Evolutionary conservation across 352 stramenopile genomes (phyloP), one percentile per base, ranked within the genome.

Genomic region (Globisporangium iwayamae): DNA sequence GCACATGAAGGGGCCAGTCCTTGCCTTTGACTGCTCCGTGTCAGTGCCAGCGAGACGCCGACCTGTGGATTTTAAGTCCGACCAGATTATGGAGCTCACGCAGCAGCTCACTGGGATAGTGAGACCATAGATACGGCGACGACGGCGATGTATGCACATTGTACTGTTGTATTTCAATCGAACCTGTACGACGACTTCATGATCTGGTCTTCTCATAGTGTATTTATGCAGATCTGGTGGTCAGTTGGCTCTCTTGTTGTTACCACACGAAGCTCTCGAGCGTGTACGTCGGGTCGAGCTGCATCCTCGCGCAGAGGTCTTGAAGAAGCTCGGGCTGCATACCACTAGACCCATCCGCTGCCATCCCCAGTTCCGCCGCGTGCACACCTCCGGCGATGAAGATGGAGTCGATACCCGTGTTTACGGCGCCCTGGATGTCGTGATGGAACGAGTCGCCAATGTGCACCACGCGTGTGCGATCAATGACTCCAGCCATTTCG

Each of bases 361-460:
- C n/a, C 20, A 58, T 53, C 2, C n/a, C 39, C 16, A 90, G 53
- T 47, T 81, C 79, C 28, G 82, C 63, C 28, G 72, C 74, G 53
- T 91, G 82, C 43, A 91, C 75, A 48, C 82, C 82, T 13, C 66
- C 71, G 5, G 73, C 75, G 60, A 91, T 79, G 61, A 89, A 89
- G 48, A 91, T 69, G 30, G 68, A 81, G 58, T 83, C 71, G 22
- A 91, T 65, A 8, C 71, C 76, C 25, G 78, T 75, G 62, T 78
- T 76, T 53, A 62, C 66, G 20, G 82, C 82, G 13, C 82, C 82
- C 51, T 77, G 69, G 39, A 91, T 74, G 60, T 91, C 82, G 59
- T 91, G 82, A 36, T 88, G 72, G 25, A 91, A 60, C 22, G 82
- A 91, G 62, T 91, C 82, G 20, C 79, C 82, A 45, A 91, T 77